Percentiles rank a stretch among this genome's conserved stretches.
Conservation (phyloP, 2,329 filamentous ascomycete species). For the Ilyonectria destructans region DNA sequence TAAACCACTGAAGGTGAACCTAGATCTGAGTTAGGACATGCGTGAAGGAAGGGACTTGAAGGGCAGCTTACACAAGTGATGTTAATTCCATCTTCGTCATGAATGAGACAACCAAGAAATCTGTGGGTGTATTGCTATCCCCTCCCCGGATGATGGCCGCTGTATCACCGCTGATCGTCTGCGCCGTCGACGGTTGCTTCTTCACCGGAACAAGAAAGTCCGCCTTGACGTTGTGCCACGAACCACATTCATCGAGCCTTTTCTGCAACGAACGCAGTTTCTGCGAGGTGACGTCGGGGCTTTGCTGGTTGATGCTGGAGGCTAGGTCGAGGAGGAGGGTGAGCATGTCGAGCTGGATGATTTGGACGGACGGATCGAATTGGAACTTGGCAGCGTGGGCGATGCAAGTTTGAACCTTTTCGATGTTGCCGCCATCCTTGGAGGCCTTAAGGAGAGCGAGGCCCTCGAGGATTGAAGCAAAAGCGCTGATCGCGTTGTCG, state of each 20-base stretch:
- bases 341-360: conserved; percentile 78
- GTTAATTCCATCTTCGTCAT: conserved; percentile 74
- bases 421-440: conserved; percentile 78
- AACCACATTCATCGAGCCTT: conserved; percentile 72
- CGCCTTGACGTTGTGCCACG: conserved; percentile 64
- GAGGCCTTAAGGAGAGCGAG: conserved; percentile 77
- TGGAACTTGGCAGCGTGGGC: conserved; percentile 83
- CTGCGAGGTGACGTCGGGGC: conserved; percentile 68
- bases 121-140: conserved; percentile 60
- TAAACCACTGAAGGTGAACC: conserved; percentile 71
- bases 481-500: conserved; percentile 76
- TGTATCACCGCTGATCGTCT: conserved; percentile 73
- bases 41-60: background rate
- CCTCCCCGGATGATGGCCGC: conserved; percentile 68
- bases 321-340: conserved; percentile 79
- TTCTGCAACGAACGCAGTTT: conserved; percentile 77
- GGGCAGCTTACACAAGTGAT: conserved; percentile 66
- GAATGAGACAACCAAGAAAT: conserved; percentile 74
- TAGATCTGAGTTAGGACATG: conserved; percentile 50
- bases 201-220: conserved; percentile 72
- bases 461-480: conserved; percentile 79
- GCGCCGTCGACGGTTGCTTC: conserved; percentile 63
- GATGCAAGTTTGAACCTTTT: conserved; percentile 80
- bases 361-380: conserved; percentile 71
- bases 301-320: conserved; percentile 77